Evolutionary conservation across 495 filamentous ascomycete genomes (phyloP).

Genomic region (Parathielavia hyrcaniae): DNA sequence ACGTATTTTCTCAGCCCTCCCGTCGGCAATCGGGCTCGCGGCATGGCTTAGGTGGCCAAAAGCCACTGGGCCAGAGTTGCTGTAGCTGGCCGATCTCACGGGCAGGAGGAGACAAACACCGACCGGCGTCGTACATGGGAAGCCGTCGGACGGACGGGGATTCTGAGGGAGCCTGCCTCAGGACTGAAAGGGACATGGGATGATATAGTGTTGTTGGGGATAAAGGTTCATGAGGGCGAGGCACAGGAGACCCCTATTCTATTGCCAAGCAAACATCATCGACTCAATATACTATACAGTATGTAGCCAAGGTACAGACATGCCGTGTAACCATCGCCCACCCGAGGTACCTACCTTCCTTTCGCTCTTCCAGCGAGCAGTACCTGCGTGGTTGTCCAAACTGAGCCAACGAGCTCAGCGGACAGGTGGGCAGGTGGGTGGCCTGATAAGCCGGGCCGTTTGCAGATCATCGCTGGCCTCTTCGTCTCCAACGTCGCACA

Average conservation of each 20-base stretch:
- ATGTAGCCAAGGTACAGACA: not conserved
- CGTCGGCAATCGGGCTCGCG: not conserved
- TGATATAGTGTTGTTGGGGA: no score
- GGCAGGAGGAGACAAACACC: constrained; percentile 1
- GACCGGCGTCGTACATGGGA: not conserved
- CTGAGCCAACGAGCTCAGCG: not conserved
- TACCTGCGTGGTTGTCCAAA: not conserved
- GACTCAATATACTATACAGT: no score
- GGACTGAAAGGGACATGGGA: no score
- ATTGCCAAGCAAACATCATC: no score
- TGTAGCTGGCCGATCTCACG: not conserved
- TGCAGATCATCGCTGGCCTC: not conserved
- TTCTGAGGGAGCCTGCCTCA: no score
- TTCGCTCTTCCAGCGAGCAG: not conserved
- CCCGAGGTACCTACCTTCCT: not conserved
- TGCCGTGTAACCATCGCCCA: not conserved
- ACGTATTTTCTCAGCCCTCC: not conserved
- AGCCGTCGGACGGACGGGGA: no score
- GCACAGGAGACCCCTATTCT: no score
- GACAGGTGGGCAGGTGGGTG: no score
- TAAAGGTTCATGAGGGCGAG: no score
- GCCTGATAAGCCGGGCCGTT: not conserved
- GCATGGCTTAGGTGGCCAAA: not conserved
- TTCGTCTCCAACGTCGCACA: no score
- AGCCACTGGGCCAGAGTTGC: not conserved